Conservation (phyloP, 2,329 filamentous ascomycete species). For the Fragosphaeria purpurea region DNA sequence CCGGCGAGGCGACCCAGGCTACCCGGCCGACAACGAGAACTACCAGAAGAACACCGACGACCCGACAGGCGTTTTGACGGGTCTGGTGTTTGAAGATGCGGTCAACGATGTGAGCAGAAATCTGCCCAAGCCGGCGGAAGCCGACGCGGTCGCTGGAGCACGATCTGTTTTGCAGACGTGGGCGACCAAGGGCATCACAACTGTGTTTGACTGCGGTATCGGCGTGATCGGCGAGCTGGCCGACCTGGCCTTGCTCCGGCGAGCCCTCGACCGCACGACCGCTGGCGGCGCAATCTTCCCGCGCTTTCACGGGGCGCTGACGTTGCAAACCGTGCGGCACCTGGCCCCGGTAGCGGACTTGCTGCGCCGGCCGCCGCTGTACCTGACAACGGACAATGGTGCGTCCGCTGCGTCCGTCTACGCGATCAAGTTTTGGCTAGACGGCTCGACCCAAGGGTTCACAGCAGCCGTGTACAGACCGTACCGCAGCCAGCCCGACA, state of each 20-base stretch:
- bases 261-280: not conserved
- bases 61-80: conserved; percentile 2
- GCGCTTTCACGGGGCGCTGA: conserved; percentile 6
- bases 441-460: conserved; percentile 10
- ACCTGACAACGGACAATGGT: not conserved
- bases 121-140: conserved; percentile 1
- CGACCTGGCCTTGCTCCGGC: conserved; percentile 5
- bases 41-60: conserved; percentile 2
- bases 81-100: conserved; percentile 6
- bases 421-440: conserved; percentile 10
- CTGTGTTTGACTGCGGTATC: conserved; percentile 11
- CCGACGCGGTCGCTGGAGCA: conserved; percentile 1
- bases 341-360: conserved; percentile 1
- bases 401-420: not conserved
- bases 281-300: not conserved
- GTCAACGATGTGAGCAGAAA: not conserved
- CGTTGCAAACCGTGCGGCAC: conserved; percentile 2
- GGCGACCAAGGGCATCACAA: conserved; percentile 9
- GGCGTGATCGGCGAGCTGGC: conserved; percentile 4
- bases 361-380: conserved; percentile 7
- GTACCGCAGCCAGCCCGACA: conserved; percentile 11
- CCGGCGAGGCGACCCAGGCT: conserved; percentile 1
- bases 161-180: conserved; percentile 3
- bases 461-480: conserved; percentile 8
- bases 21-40: conserved; percentile 6